phyloP scores from a whole-genome alignment of 1,284 basidiomycete genomes.

The Leccinum solheimii region DNA sequence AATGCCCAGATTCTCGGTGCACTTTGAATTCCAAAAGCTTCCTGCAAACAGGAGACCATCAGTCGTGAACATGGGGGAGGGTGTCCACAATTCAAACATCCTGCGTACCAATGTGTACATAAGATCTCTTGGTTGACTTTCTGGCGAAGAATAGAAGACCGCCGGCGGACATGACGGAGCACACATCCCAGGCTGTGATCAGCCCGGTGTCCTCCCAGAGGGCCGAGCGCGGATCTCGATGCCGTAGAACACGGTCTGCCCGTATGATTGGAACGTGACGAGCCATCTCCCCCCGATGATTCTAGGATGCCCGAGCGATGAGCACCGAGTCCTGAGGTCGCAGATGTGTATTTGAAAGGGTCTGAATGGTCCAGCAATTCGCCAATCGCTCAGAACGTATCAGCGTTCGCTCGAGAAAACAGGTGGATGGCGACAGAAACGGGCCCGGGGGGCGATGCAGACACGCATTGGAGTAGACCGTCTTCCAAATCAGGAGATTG shows the following conservation, averaged over 20 bases:
- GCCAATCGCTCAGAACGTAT: conserved; percentile 2
- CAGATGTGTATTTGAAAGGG: neutral
- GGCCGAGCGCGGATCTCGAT: conserved; percentile 4
- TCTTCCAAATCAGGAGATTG: conserved; percentile 9
- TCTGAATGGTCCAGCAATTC: conserved; percentile 7
- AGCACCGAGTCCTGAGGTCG: neutral
- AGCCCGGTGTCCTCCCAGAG: conserved; percentile 7
- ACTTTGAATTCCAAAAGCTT: conserved; percentile 4
- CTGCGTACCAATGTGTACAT: conserved; percentile 5
- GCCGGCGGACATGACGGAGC: conserved; percentile 5
- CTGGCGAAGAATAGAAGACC: conserved; percentile 3
- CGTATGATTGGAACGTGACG: conserved; percentile 4
- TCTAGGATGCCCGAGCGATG: neutral
- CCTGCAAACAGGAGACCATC: neutral
- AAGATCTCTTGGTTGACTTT: neutral
- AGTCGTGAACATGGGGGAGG: neutral
- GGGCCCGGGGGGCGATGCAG: conserved; percentile 13
- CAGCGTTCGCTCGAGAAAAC: conserved; percentile 8
- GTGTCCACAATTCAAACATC: neutral
- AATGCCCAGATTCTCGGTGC: neutral
- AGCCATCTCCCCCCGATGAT: conserved; percentile 12
- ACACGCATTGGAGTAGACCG: conserved; percentile 9
- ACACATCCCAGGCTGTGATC: conserved; percentile 7
- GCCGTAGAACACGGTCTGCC: conserved; percentile 4
- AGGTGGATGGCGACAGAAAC: conserved; percentile 6